Evolutionary conservation across 345 rosid species (phyloP).

Genomic region (Eucalyptus curtisii): DNA sequence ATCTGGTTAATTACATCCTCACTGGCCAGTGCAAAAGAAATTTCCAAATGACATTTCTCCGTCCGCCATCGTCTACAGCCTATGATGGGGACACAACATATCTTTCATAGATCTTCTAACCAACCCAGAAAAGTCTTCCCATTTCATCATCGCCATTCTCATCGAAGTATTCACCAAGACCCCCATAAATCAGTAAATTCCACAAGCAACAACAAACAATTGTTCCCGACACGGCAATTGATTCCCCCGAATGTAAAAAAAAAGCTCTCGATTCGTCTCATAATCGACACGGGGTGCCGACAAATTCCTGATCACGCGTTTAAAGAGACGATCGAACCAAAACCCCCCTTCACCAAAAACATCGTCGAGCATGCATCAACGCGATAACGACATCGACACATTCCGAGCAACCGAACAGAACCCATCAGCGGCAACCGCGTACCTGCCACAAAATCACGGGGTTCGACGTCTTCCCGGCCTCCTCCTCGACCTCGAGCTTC

Average conservation of each 20-base stretch:
- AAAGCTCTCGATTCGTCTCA: background rate
- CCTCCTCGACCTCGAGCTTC: slow-evolving; percentile 5
- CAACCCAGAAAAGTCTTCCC: background rate
- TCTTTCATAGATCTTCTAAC: background rate
- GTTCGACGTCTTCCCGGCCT: slow-evolving; percentile 4
- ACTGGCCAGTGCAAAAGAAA: background rate
- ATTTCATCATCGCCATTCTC: background rate
- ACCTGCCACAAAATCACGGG: slow-evolving; percentile 9
- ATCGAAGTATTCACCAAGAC: background rate
- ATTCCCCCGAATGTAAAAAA: no score
- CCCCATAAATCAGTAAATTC: background rate
- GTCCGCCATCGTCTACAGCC: background rate
- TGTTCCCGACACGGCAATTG: background rate
- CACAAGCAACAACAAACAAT: background rate
- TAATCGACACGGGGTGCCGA: background rate
- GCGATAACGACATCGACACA: background rate
- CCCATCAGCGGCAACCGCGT: background rate
- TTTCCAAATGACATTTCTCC: background rate
- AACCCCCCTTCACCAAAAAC: background rate
- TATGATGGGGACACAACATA: background rate
- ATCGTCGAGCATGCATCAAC: background rate
- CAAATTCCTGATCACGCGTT: background rate
- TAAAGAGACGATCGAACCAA: background rate
- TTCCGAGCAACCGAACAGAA: background rate
- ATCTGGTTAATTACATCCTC: background rate